These are phyloP conservation scores for Ramaria sp. DNA, from an alignment of 768 basidiomycete species.

Conservation along the genomic window DNA sequence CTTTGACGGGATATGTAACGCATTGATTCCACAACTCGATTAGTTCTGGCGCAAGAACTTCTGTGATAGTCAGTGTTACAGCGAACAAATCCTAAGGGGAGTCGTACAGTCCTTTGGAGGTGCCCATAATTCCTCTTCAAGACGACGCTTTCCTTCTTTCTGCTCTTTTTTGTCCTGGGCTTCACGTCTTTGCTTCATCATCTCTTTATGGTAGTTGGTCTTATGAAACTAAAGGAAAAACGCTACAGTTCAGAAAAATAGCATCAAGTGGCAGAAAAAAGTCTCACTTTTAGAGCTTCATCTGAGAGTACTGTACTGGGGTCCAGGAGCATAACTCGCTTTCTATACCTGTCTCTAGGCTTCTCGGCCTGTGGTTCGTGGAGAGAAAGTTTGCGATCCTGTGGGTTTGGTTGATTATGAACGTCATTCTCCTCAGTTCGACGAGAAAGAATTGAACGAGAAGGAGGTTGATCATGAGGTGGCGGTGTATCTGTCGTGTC, in stretches of 20 bases:
- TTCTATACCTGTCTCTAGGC: constrained; percentile 28
- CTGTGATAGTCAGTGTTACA: not conserved
- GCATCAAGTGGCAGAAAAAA: not conserved
- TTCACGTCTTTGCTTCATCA: constrained; percentile 41
- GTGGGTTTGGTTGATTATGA: not conserved
- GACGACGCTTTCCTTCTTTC: constrained; percentile 38
- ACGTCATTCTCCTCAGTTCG: not conserved
- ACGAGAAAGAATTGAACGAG: constrained; percentile 1
- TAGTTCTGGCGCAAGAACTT: constrained; percentile 58
- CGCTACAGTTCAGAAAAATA: not conserved
- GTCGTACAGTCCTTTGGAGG: constrained; percentile 52
- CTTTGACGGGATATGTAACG: not conserved
- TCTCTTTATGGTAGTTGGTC: constrained; percentile 54
- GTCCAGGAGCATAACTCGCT: constrained; percentile 50
- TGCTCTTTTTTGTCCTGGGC: constrained; percentile 41
- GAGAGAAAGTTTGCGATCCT: not conserved
- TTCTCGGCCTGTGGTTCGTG: not conserved
- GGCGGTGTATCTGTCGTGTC: not conserved
- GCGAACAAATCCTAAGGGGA: not conserved
- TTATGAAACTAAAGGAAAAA: constrained; percentile 38
- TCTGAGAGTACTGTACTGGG: constrained; percentile 71
- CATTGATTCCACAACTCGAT: constrained; percentile 57
- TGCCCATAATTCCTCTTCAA: constrained; percentile 59
- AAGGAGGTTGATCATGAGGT: not conserved
- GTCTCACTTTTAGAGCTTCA: constrained; percentile 59